Evolutionary conservation across 2,329 filamentous ascomycete genomes (phyloP), one percentile per base, ranked within the genome.

Genomic region (Sporothrix pallida): DNA sequence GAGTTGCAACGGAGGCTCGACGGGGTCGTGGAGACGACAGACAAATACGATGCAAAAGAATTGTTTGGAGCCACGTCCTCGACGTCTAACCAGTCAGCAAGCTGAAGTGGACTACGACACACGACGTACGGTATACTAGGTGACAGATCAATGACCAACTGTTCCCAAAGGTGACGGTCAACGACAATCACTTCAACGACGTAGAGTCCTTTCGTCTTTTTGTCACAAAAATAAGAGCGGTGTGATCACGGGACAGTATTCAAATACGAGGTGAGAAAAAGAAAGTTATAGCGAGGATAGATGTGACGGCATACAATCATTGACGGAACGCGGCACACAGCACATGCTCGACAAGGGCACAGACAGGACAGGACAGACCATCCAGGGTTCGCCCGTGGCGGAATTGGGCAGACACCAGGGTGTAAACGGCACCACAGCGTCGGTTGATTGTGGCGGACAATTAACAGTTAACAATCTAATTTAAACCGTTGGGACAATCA

Each of bases 231-330:
- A n/a, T 6, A 17, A 17, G 20, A 50, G 63, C 63, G 63, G 63
- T 50, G 63, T 67, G 63, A 17, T 48, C 44, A 67, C 23, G 63
- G 63, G 63, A 31, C 3, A 23, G 20, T 2, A 3, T 5, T 37
- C 2, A 15, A 67, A 67, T 67, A 67, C 63, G 63, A 67, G 63
- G 63, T 31, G 44, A 46, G 9, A 63, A 58, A 54, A 12, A 17
- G 13, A 37, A 37, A 31, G 12, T 12, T 6, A 17, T 20, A 2
- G 23, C 23, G 23, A 26, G 23, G 23, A 26, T 26, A 26, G 3
- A 37, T 37, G 31, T 37, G 52, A 26, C 20, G 52, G 52, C 52
- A 56, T 23, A 12, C 52, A 56, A 48, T 48, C 46, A 17, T 7
- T 1, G 10, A 48, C 7, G 9, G 46, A 48, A 48, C 15, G 9